Conservation (phyloP, 2,329 filamentous ascomycete species). For the Gnomoniopsis smithogilvyi region DNA sequence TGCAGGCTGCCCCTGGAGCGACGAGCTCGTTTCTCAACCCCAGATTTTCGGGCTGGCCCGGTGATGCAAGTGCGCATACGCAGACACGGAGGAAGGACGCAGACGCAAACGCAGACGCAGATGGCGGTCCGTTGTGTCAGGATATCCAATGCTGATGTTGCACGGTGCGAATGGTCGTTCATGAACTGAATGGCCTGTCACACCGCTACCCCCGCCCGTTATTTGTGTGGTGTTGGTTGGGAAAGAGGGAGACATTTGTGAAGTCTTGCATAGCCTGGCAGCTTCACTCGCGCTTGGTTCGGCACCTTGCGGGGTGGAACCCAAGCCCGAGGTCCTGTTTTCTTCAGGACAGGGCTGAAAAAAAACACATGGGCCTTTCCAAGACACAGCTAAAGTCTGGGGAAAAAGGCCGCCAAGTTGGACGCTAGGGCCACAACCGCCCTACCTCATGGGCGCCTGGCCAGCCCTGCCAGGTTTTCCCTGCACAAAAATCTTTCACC, state of each 20-base stretch:
- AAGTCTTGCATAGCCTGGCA: too few relatives aligned
- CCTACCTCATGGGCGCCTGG: background rate
- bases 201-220: too few relatives aligned
- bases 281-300: background rate
- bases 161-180: too few relatives aligned
- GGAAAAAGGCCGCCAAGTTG: slow-evolving; percentile 4
- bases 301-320: too few relatives aligned
- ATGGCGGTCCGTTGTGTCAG: too few relatives aligned
- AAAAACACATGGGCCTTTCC: background rate
- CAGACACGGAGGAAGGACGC: too few relatives aligned
- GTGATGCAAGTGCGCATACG: background rate
- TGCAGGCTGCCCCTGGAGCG: slow-evolving; percentile 2
- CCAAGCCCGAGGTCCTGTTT: too few relatives aligned
- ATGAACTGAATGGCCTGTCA: too few relatives aligned
- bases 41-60: slow-evolving; percentile 17
- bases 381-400: slow-evolving; percentile 11
- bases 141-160: too few relatives aligned
- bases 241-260: too few relatives aligned
- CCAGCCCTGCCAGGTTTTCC: background rate
- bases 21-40: slow-evolving; percentile 7
- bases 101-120: too few relatives aligned
- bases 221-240: too few relatives aligned
- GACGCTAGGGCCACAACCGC: background rate
- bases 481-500: background rate
- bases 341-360: slow-evolving; percentile 9